Evolutionary conservation across 2,329 filamentous ascomycete species (phyloP).

Genomic region (Ceratocystis alfenasii): DNA sequence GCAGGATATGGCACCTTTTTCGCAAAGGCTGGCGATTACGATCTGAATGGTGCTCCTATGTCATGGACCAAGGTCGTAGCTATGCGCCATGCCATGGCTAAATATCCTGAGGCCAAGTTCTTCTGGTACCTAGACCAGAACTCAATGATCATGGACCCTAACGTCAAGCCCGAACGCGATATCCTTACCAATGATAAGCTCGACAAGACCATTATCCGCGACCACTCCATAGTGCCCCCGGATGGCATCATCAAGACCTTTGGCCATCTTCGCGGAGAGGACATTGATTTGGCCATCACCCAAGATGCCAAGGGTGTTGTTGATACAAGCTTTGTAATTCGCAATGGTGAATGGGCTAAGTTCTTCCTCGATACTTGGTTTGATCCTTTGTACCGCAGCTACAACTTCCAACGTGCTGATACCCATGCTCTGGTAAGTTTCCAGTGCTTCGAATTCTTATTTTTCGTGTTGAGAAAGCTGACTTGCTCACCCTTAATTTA

Average conservation of each 20-base stretch:
- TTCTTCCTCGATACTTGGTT: slow-evolving; percentile 95
- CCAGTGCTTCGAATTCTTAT: neutral
- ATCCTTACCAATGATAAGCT: slow-evolving; percentile 56
- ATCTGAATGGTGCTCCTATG: slow-evolving; percentile 45
- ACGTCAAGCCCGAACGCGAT: slow-evolving; percentile 54
- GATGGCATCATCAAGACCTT: slow-evolving; percentile 97
- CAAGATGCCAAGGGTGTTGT: slow-evolving; percentile 75
- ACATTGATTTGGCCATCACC: slow-evolving; percentile 70
- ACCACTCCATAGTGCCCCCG: slow-evolving; percentile 78
- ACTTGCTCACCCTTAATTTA: neutral
- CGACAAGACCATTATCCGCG: slow-evolving; percentile 69
- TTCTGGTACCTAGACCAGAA: slow-evolving; percentile 82
- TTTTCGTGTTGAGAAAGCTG: neutral
- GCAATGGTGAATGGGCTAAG: slow-evolving; percentile 78
- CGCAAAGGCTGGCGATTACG: slow-evolving; percentile 63
- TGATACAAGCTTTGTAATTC: slow-evolving; percentile 64
- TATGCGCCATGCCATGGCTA: slow-evolving; percentile 75
- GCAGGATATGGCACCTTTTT: slow-evolving; percentile 80
- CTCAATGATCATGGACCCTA: slow-evolving; percentile 77
- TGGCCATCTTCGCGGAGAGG: slow-evolving; percentile 59
- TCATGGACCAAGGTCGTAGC: slow-evolving; percentile 75
- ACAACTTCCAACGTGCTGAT: slow-evolving; percentile 95
- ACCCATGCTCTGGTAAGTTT: slow-evolving; percentile 68
- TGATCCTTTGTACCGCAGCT: slow-evolving; percentile 81
- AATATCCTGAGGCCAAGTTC: slow-evolving; percentile 62